Evolutionary conservation across 1,284 basidiomycete genomes (phyloP), one percentile per base, ranked within the genome.

Genomic region (Apiotrichum sp.): DNA sequence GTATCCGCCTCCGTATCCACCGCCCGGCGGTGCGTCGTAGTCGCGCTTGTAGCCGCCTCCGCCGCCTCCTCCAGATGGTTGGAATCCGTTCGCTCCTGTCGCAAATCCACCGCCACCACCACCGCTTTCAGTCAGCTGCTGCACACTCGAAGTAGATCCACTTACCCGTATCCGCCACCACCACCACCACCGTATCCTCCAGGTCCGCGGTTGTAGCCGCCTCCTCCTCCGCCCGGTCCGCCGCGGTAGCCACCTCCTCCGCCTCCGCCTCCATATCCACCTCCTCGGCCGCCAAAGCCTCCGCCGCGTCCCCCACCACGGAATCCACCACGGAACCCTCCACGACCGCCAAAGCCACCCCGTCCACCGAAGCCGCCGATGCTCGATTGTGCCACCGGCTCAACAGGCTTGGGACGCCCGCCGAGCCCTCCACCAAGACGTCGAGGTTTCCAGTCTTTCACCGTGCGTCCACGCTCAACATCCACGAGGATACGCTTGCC

Each of bases 361-460:
- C 68, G 63, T 22, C 22, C 22, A 22, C 22, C 22, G 35, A 63
- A 62, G 38, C 57, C 55, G 33, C 62, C 65, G 29, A 40, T 39
- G 3, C 40, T 11, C 2, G 51, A 41, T 8, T 48, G 42, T 3
- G 53, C 42, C 9, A 60, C 55, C 10, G 63, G 56, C 58, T 69
- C 68, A 16, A 85, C 82, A 4, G 88, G 87, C 75, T 96, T 96
- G n/a, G 90, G 88, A 52, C 89, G 82, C 11, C 95, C 96, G 22
- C 96, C 96, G 31, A 98, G 81, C 1, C 96, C 96, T 14, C 95
- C 96, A 31, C 95, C 96, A 0, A 98, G 79, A 55, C 93, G 84
- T 58, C 89, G 87, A 5, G 96, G 96, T 72, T 97, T 97, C 96
- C 96, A 99, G 6, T 93, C 96, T 62, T 95, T 86, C 33, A 99